Conservation (phyloP, 2,329 filamentous ascomycete genomes). For the Dothistroma septosporum region DNA sequence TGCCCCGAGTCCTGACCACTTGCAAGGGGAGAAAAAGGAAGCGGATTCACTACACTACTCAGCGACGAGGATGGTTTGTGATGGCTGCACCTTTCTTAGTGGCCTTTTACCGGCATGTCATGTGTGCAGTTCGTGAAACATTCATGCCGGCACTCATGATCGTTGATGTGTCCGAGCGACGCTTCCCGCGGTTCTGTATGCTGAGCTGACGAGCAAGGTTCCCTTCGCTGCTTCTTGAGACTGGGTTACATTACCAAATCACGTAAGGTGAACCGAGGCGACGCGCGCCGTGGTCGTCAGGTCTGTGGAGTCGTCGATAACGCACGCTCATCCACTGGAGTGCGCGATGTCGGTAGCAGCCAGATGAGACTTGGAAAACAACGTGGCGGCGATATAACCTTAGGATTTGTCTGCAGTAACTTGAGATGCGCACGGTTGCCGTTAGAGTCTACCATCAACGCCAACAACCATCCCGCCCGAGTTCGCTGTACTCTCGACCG, state of each 20-base stretch:
- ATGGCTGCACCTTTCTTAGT: background rate
- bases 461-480: background rate
- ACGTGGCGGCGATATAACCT: background rate
- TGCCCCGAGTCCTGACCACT: no score
- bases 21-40: no score
- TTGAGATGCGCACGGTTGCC: background rate
- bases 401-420: background rate
- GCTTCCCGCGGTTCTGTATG: background rate
- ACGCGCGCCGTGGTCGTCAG: background rate
- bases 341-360: background rate
- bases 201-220: background rate
- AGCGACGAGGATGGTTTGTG: no score
- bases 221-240: background rate
- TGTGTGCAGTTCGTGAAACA: background rate
- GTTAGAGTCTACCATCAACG: background rate
- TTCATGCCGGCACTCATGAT: background rate
- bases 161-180: background rate
- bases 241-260: background rate
- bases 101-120: background rate
- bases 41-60: no score
- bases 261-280: background rate
- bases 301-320: background rate
- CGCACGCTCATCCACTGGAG: background rate
- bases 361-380: background rate
- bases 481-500: background rate